phyloP scores from a whole-genome alignment of 163 green algal genomes.

The Coccomyxa subellipsoidea region DNA sequence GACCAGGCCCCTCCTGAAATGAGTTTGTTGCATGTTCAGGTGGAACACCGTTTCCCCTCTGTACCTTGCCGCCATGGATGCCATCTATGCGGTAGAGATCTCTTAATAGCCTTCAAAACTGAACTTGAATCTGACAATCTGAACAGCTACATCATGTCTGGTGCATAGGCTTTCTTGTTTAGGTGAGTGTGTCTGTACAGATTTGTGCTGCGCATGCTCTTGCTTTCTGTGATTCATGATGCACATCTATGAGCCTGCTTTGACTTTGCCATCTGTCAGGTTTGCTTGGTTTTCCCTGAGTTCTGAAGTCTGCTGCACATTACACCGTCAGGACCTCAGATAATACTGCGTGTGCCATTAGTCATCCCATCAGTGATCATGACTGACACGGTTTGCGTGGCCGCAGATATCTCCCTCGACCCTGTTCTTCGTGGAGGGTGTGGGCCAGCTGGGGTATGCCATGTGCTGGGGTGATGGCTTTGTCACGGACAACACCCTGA shows the following conservation, averaged over 20 bases:
- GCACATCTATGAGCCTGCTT: not conserved
- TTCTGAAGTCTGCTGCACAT: too few species aligned
- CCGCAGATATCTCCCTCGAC: slow-evolving; percentile 4
- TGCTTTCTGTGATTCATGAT: not conserved
- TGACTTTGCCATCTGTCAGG: too few species aligned
- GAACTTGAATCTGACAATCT: not conserved
- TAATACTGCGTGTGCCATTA: too few species aligned
- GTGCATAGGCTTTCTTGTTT: too few species aligned
- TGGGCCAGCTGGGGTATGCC: not conserved
- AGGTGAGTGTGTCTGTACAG: too few species aligned
- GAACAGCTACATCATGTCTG: too few species aligned
- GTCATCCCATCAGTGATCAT: too few species aligned
- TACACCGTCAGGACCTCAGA: too few species aligned
- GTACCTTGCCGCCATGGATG: slow-evolving; percentile 32
- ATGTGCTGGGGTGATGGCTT: slow-evolving; percentile 36
- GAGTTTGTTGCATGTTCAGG: not conserved
- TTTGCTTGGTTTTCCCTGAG: too few species aligned
- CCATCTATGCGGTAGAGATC: slow-evolving; percentile 12
- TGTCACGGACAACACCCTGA: slow-evolving; percentile 12
- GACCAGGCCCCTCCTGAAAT: too few species aligned
- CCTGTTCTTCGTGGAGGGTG: slow-evolving; percentile 12
- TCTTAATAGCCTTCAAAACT: not conserved
- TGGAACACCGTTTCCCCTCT: not conserved
- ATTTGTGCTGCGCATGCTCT: not conserved
- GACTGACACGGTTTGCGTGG: not conserved